Percentiles rank a stretch among this genome's conserved stretches.
Conservation (phyloP, 352 stramenopile genomes). For the Phytophthora citrophthora region DNA sequence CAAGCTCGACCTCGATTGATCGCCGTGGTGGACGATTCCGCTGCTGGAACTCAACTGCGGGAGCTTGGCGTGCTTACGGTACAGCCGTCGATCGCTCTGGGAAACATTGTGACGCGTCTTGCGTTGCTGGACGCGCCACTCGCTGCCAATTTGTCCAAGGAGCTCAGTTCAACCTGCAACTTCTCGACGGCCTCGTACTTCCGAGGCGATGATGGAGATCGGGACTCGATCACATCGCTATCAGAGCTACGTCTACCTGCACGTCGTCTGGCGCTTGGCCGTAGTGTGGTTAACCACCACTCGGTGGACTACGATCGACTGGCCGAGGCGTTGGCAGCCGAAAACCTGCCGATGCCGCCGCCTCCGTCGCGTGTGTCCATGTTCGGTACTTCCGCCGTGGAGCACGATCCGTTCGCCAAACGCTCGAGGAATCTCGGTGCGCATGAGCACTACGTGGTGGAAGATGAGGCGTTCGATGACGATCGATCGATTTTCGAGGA, state of each 20-base stretch:
- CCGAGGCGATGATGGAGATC: slow-evolving; percentile 34
- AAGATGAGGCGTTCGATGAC: slow-evolving; percentile 43
- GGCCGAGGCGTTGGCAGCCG: slow-evolving; percentile 40
- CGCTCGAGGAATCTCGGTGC: slow-evolving; percentile 49
- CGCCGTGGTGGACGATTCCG: slow-evolving; percentile 53
- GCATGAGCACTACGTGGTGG: slow-evolving; percentile 70
- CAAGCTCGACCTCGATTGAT: slow-evolving; percentile 54
- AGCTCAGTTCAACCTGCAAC: slow-evolving; percentile 44
- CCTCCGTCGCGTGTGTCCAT: slow-evolving; percentile 69
- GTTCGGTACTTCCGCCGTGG: slow-evolving; percentile 60
- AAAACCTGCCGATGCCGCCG: slow-evolving; percentile 51
- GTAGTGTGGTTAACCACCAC: slow-evolving; percentile 72
- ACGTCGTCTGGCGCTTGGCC: slow-evolving; percentile 47
- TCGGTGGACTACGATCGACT: slow-evolving; percentile 62
- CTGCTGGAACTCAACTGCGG: slow-evolving; percentile 44
- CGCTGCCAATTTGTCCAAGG: slow-evolving; percentile 44
- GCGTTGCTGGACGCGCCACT: slow-evolving; percentile 53
- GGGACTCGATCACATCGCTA: slow-evolving; percentile 47
- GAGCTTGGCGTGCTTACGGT: slow-evolving; percentile 67
- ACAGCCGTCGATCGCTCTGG: slow-evolving; percentile 68
- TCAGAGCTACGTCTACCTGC: slow-evolving; percentile 50
- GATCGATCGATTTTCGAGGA: slow-evolving; percentile 39
- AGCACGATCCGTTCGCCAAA: slow-evolving; percentile 61
- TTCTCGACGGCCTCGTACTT: slow-evolving; percentile 65
- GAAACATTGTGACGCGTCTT: slow-evolving; percentile 68